Percentiles rank a stretch among this genome's conserved stretches.
Conservation (phyloP, 257 asterid species). For the Sherardia arvensis region DNA sequence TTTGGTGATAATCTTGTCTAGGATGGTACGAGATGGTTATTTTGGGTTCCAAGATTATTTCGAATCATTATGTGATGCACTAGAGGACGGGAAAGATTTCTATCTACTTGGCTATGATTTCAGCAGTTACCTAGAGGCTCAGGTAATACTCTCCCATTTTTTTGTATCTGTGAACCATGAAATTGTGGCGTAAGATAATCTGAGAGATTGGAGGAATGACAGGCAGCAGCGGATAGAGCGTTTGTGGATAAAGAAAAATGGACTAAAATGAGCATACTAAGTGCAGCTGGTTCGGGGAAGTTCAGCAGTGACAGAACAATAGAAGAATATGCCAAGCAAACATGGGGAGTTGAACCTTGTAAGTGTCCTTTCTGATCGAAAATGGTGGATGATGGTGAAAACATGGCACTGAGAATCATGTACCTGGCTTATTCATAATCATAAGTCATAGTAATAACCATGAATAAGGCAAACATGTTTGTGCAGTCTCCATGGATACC, state of each 20-base stretch:
- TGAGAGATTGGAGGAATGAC: conserved; percentile 5
- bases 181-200: conserved; percentile 2
- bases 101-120: conserved; percentile 40
- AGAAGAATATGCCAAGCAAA: conserved; percentile 34
- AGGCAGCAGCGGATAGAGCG: conserved; percentile 39
- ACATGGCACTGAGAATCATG: background rate
- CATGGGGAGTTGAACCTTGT: conserved; percentile 45
- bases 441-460: too few species aligned
- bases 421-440: too few species aligned
- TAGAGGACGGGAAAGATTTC: conserved; percentile 37
- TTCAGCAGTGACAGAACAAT: conserved; percentile 47
- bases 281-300: conserved; percentile 39
- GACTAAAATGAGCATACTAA: conserved; percentile 38
- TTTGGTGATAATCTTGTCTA: conserved; percentile 12
- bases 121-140: conserved; percentile 42
- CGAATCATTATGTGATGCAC: conserved; percentile 30
- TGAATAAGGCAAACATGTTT: too few species aligned
- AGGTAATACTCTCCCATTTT: conserved; percentile 23
- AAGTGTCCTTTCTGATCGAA: conserved; percentile 33
- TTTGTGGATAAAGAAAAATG: conserved; percentile 35
- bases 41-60: conserved; percentile 44
- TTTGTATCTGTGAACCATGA: background rate
- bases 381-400: background rate
- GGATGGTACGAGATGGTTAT: conserved; percentile 47
- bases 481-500: conserved; percentile 86